Conservation (phyloP, 2,329 filamentous ascomycete species). For the Sporothrix luriei region DNA sequence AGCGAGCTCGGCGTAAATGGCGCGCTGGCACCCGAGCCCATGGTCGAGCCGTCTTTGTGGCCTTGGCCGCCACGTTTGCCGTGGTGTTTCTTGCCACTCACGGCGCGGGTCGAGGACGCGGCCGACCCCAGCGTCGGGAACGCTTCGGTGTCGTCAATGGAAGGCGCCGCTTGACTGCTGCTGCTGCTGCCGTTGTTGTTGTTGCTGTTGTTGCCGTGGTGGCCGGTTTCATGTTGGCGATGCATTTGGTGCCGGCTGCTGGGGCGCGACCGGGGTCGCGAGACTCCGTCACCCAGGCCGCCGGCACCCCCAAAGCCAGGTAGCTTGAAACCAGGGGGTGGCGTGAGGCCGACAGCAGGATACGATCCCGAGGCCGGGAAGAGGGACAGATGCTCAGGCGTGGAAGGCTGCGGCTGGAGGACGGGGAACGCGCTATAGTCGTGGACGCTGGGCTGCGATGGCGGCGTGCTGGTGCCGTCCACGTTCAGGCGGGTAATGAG, state of each 20-base stretch:
- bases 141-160: constrained; percentile 91
- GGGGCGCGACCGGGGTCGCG: constrained; percentile 77
- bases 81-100: constrained; percentile 82
- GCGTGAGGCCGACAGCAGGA: constrained; percentile 58
- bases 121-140: constrained; percentile 87
- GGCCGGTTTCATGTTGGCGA: constrained; percentile 48
- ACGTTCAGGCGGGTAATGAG: constrained; percentile 80
- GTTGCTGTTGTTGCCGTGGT: constrained; percentile 36
- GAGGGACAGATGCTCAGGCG: constrained; percentile 60
- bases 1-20: constrained; percentile 69
- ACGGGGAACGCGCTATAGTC: constrained; percentile 85
- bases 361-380: constrained; percentile 57
- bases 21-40: constrained; percentile 25
- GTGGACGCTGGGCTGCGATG: constrained; percentile 65
- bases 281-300: constrained; percentile 55
- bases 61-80: constrained; percentile 86
- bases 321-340: constrained; percentile 72
- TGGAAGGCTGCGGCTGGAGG: constrained; percentile 65
- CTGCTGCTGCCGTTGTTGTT: neutral
- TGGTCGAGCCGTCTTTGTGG: constrained; percentile 66
- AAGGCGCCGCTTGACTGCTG: constrained; percentile 64
- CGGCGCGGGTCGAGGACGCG: constrained; percentile 63
- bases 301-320: constrained; percentile 52
- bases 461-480: constrained; percentile 67
- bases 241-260: constrained; percentile 74